These are phyloP conservation scores for Penicillium sp. DNA, from an alignment of 2,329 filamentous ascomycete species.

Conservation along the genomic window DNA sequence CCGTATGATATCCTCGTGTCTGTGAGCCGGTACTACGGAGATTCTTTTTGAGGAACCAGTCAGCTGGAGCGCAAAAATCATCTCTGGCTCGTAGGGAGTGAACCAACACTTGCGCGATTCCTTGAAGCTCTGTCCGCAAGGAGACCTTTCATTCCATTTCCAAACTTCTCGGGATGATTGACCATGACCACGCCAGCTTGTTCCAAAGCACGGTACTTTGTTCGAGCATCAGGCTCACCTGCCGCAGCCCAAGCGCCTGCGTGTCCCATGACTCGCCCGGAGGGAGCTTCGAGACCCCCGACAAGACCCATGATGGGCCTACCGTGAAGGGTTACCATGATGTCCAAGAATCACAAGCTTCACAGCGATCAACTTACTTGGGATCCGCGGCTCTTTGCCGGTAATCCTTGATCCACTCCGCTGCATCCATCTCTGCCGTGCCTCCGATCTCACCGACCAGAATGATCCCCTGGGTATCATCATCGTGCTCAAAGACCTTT, in stretches of 20 bases:
- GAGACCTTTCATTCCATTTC: constrained; percentile 59
- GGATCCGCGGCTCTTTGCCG: constrained; percentile 51
- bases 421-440: constrained; percentile 62
- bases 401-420: constrained; percentile 67
- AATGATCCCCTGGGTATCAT: constrained; percentile 65
- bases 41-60: constrained; percentile 9
- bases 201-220: constrained; percentile 63
- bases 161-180: constrained; percentile 70
- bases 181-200: constrained; percentile 63
- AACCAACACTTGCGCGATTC: constrained; percentile 19
- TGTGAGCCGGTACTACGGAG: constrained; percentile 23
- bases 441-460: constrained; percentile 69
- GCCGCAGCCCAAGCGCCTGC: constrained; percentile 66
- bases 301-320: constrained; percentile 69
- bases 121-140: constrained; percentile 41
- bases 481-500: constrained; percentile 59
- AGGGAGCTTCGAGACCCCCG: constrained; percentile 58
- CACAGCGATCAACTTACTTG: constrained; percentile 44
- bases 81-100: not conserved
- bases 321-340: constrained; percentile 12
- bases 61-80: not conserved
- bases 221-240: constrained; percentile 57
- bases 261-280: constrained; percentile 68
- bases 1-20: constrained; percentile 51
- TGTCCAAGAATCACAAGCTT: not conserved